Percentiles rank a stretch among this genome's conserved stretches.
Evolutionary conservation across 805 yeast species (phyloP).

Genomic region (Saccharomycopsis synnaedendra): DNA sequence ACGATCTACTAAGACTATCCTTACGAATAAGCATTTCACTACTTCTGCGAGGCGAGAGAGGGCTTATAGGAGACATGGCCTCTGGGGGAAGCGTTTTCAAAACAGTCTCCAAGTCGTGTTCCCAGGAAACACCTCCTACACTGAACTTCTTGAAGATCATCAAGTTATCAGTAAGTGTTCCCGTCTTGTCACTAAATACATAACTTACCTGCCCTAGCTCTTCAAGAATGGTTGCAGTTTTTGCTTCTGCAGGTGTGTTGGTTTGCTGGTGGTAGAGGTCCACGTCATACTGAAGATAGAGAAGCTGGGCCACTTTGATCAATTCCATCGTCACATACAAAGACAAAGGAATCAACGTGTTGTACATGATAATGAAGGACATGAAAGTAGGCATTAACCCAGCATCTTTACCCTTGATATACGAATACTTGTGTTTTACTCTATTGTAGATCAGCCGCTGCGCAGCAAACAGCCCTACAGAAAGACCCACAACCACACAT

Average conservation of each 20-base stretch:
- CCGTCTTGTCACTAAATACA: slow-evolving; percentile 92
- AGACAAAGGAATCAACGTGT: slow-evolving; percentile 89
- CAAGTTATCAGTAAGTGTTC: slow-evolving; percentile 88
- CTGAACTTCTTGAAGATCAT: slow-evolving; percentile 89
- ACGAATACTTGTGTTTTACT: slow-evolving; percentile 47
- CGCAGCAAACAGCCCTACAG: slow-evolving; percentile 77
- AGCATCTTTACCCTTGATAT: slow-evolving; percentile 57
- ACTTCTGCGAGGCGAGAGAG: not conserved
- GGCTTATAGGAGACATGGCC: not conserved
- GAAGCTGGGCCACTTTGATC: slow-evolving; percentile 78
- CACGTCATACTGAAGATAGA: slow-evolving; percentile 76
- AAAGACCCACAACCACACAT: slow-evolving; percentile 55
- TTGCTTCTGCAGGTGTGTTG: slow-evolving; percentile 87
- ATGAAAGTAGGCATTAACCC: slow-evolving; percentile 83
- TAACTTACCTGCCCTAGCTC: slow-evolving; percentile 96
- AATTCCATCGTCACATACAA: slow-evolving; percentile 95
- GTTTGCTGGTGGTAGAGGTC: slow-evolving; percentile 85
- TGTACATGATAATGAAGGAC: slow-evolving; percentile 96
- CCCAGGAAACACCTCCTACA: slow-evolving; percentile 82
- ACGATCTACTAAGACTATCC: not conserved
- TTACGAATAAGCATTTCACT: not conserved
- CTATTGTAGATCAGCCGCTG: slow-evolving; percentile 41
- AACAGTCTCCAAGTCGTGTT: slow-evolving; percentile 56
- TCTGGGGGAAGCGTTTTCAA: slow-evolving; percentile 20
- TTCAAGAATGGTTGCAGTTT: slow-evolving; percentile 90